Base-by-base conservation (phyloP, 768 basidiomycete species). In the Boletus eberwhitei region DNA sequence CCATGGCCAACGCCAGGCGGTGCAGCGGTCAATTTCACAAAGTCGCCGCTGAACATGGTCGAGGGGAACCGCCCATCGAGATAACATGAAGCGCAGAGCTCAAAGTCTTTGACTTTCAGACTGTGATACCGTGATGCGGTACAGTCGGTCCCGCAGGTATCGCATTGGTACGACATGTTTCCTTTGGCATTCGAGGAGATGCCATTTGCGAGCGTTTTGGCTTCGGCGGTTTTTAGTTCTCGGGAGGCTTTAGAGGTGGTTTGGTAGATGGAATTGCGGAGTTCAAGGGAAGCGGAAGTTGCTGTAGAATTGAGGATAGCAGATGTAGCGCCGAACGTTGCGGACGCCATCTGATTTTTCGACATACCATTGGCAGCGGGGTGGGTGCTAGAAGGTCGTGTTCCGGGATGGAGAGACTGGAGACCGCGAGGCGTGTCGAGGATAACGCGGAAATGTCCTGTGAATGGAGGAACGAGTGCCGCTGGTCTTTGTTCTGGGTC, bases 361-460 rank as follows among this genome's bases (percentile, higher is more conserved):
- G 74, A 61, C 4, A 77, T 72, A 16, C 84, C 82, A 56, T 85
- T 85, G 37, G 81, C 58, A 13, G 72, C 67, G 38, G 73, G 73
- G 35, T 73, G 70, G 14, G 78, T 75, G 50, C 75, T 75, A 5
- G 76, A 62, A 34, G 82, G 82, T 16, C 83, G 81, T 9, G 87
- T 88, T 3, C 90, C 89, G 3, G 90, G 84, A 69, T 93, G 97
- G 11, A 97, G 81, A 14, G 97, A 97, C 62, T 94, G 92, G 2
- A 99, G 81, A 14, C 97, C 97, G 43, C 93, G 90, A 32, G 97
- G 97, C 0, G 96, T 94, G 68, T 99, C 97, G 60, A 98, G 85
- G 50, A 97, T 86, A 65, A 99, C 92, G 54, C 97, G 89, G 84
- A 96, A 99, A 71, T 99, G 97, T 24, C 97, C 97, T 2, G 97